A percentile compares a stretch with the other conserved stretches of the same genome.
Conservation (phyloP, 2,329 filamentous ascomycete genomes). For the Fusarium sp. region DNA sequence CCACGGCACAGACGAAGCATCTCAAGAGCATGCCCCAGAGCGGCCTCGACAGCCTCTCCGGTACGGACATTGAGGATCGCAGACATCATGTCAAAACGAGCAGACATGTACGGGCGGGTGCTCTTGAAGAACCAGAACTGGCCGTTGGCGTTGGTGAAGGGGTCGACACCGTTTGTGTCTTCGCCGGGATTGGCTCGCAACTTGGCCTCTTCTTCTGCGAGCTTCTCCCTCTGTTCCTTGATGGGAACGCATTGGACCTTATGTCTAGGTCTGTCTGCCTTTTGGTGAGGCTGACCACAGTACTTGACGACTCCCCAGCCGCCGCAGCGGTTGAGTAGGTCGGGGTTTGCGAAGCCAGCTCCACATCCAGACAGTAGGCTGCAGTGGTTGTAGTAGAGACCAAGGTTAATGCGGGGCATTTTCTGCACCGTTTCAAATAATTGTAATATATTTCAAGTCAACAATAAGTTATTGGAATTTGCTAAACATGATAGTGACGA, state of each 20-base stretch:
- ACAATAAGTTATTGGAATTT: background rate
- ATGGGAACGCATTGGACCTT: slow-evolving; percentile 6
- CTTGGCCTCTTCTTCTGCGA: background rate
- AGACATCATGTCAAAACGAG: background rate
- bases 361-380: background rate
- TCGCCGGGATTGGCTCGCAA: background rate
- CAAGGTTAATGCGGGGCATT: slow-evolving; percentile 23
- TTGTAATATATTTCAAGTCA: background rate
- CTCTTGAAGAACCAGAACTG: background rate
- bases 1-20: slow-evolving; percentile 10
- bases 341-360: background rate
- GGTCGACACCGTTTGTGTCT: background rate
- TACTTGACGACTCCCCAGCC: slow-evolving; percentile 12
- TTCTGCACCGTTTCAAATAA: background rate
- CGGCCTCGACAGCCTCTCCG: slow-evolving; percentile 2
- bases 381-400: slow-evolving; percentile 12
- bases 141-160: background rate
- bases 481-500: background rate
- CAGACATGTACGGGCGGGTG: slow-evolving; percentile 24
- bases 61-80: slow-evolving; percentile 18
- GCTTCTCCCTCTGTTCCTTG: background rate
- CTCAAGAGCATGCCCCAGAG: background rate
- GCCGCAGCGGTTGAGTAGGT: slow-evolving; percentile 14
- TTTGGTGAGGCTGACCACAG: slow-evolving; percentile 17
- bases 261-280: slow-evolving; percentile 5